Base-by-base conservation (phyloP, 805 yeast genomes). In the Zygoascus flipseniorum region DNA sequence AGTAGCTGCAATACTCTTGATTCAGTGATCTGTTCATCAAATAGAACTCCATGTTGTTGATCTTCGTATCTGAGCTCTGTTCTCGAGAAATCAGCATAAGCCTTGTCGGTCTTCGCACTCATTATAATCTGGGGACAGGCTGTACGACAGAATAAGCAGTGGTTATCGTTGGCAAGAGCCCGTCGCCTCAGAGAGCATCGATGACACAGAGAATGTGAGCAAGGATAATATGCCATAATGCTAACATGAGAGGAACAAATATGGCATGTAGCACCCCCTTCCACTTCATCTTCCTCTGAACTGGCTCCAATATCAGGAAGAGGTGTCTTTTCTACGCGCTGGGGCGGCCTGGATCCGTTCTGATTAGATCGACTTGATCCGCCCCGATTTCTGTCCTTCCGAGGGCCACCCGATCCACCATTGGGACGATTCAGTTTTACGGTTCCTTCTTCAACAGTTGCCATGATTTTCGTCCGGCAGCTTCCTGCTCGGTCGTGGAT, bases 141-240 rank as follows among this genome's bases (percentile, higher is more conserved):
- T 1, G 89, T 55, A 62, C 99, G 80, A 68, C 99, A 93, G 44
- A 89, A 83, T 48, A 90, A 74, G 73, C 99, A 93, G 18, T 78
- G 72, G 32, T 75, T 76, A 68, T 86, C 88, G 23, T 78, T 76
- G 69, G 85, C 89, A 14, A 92, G 70, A 0, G 89, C 90, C 45
- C 97, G 74, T 63, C 89, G 89, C 58, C 97, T 76, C 58, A 92
- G 78, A 0, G 88, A 74, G 72, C 99, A 93, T 46, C 67, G 70
- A 64, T 89, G 87, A 68, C 99, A 93, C 0, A 89, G 81, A 35
- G 74, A 77, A 65, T 93, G 98, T 61, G 83, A 82, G 69, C 99
- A 93, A 0, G 89, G 86, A 1, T 93, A 78, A 9, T 86, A 63
- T 0, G 95, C 88, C 2, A 82, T 81, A 60, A 75, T 78, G n/a